These are phyloP conservation scores for Bruguiera sexangula DNA, from an alignment of 345 rosid genomes.

Conservation along the genomic window DNA sequence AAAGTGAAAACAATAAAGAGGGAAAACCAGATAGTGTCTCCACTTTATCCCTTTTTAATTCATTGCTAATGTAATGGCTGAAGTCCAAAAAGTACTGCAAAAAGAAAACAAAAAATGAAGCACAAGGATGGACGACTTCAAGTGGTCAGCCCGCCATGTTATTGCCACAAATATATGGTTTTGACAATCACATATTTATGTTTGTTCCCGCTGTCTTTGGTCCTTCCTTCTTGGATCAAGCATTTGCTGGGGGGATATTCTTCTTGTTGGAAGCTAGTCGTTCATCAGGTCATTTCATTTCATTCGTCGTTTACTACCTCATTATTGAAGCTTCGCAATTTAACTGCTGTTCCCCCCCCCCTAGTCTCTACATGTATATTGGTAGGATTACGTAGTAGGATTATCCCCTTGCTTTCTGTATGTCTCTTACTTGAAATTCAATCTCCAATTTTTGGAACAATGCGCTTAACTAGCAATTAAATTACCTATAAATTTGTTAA, in stretches of 20 bases:
- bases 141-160: constrained; percentile 15
- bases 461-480: too few species aligned
- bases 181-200: not conserved
- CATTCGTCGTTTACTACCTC: too few species aligned
- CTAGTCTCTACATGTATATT: too few species aligned
- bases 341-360: too few species aligned
- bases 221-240: not conserved
- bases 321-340: too few species aligned
- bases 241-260: constrained; percentile 14
- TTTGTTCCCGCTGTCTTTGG: not conserved
- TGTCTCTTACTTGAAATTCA: too few species aligned
- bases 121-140: constrained; percentile 14
- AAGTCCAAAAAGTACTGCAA: not conserved
- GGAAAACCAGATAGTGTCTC: not conserved
- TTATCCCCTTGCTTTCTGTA: too few species aligned
- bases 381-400: too few species aligned
- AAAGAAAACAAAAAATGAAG: not conserved
- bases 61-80: not conserved
- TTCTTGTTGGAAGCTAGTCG: constrained; percentile 15
- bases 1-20: not conserved
- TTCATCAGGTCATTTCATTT: not conserved
- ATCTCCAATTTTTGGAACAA: too few species aligned
- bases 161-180: not conserved
- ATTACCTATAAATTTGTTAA: too few species aligned
- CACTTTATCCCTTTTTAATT: too few species aligned